These are phyloP conservation scores for Stephania cephalantha DNA, from an alignment of 164 flowering plant species.

Conservation along the genomic window DNA sequence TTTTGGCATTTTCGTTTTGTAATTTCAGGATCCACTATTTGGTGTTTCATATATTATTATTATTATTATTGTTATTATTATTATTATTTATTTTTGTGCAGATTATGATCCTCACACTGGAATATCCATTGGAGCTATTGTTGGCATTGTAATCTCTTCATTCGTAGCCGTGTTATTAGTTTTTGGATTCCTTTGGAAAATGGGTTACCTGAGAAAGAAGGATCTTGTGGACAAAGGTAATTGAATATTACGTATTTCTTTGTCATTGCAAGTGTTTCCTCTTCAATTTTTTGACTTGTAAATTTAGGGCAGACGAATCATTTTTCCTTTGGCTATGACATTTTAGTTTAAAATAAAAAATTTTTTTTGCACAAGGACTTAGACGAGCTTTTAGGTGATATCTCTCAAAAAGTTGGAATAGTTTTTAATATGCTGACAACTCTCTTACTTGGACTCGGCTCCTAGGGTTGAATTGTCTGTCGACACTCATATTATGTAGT, in stretches of 20 bases:
- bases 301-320: neutral
- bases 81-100: constrained; percentile 21
- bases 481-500: too few species aligned
- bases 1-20: neutral
- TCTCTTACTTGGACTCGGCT: too few species aligned
- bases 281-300: neutral
- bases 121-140: constrained; percentile 58
- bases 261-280: neutral
- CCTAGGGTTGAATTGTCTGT: too few species aligned
- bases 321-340: neutral
- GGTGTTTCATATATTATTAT: neutral
- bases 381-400: neutral
- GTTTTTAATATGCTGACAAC: neutral
- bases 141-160: constrained; percentile 55
- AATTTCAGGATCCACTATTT: neutral
- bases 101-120: constrained; percentile 46
- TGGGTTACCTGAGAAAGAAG: constrained; percentile 48
- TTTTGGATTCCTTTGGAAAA: constrained; percentile 35
- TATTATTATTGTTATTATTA: too few species aligned
- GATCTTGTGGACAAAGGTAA: constrained; percentile 48
- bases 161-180: constrained; percentile 26
- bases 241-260: neutral
- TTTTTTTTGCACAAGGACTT: neutral
- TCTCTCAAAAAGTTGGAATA: neutral
- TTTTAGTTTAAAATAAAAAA: neutral